Percentiles rank a stretch among this genome's conserved stretches.
These are phyloP conservation scores for Fusarium avenaceum DNA, from an alignment of 2,329 filamentous ascomycete species.

Conservation along the genomic window DNA sequence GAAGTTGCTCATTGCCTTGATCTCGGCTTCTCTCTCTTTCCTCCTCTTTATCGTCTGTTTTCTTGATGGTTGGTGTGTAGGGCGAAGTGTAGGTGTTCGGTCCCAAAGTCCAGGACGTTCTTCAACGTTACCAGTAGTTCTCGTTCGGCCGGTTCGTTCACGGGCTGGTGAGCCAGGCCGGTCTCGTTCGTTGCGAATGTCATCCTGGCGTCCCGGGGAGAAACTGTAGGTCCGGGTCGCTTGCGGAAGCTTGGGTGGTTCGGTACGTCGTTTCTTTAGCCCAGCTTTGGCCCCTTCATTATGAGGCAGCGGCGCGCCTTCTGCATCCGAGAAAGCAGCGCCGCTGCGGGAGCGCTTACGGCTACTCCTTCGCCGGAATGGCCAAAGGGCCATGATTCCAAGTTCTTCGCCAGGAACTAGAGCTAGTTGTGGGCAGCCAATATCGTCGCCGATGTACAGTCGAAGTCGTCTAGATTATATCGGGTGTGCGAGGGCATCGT, in stretches of 20 bases:
- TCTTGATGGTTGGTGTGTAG: slow-evolving; percentile 72
- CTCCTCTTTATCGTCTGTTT: slow-evolving; percentile 82
- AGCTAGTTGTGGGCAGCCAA: slow-evolving; percentile 44
- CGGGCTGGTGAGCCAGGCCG: slow-evolving; percentile 37
- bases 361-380: slow-evolving; percentile 81
- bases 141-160: slow-evolving; percentile 40
- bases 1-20: slow-evolving; percentile 83
- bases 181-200: slow-evolving; percentile 58
- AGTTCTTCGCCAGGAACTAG: slow-evolving; percentile 37
- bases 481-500: slow-evolving; percentile 51
- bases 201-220: slow-evolving; percentile 70
- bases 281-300: slow-evolving; percentile 51
- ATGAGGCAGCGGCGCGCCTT: slow-evolving; percentile 57
- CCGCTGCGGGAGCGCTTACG: slow-evolving; percentile 69
- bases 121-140: slow-evolving; percentile 24
- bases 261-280: slow-evolving; percentile 60
- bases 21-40: slow-evolving; percentile 85
- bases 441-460: slow-evolving; percentile 44
- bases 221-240: slow-evolving; percentile 70
- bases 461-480: slow-evolving; percentile 45
- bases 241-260: slow-evolving; percentile 63
- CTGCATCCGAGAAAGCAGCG: slow-evolving; percentile 67
- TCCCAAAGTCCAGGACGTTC: slow-evolving; percentile 47
- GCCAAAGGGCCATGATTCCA: slow-evolving; percentile 81
- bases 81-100: slow-evolving; percentile 66